Percentiles rank a stretch among this genome's conserved stretches.
These are phyloP conservation scores for Caloboletus firmus DNA, from an alignment of 1,284 basidiomycete genomes.

Conservation along the genomic window DNA sequence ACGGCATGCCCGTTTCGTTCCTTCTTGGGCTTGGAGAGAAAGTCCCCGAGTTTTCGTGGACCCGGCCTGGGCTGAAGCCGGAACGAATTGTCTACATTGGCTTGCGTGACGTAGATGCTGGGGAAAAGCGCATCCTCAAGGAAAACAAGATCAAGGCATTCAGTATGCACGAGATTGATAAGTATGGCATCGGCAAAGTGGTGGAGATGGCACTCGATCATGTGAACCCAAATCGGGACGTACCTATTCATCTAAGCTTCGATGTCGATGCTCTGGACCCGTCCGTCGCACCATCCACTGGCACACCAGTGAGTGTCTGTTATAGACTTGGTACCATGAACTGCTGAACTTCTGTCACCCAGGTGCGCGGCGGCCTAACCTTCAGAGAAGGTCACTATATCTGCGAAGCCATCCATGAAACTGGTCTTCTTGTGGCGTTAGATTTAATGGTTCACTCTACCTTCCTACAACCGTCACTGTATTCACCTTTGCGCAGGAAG, in stretches of 20 bases:
- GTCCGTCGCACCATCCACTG: conserved; percentile 92
- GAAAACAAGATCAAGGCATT: conserved; percentile 91
- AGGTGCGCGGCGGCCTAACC: conserved; percentile 92
- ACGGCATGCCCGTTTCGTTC: conserved; percentile 98
- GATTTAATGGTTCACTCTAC: conserved; percentile 78
- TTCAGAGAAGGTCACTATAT: conserved; percentile 99
- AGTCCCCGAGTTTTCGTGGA: conserved; percentile 74
- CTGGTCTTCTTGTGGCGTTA: conserved; percentile 86
- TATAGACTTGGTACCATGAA: not conserved
- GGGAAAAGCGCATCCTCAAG: conserved; percentile 86
- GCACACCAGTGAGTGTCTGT: conserved; percentile 70
- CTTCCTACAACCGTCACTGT: not conserved
- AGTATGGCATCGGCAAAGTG: conserved; percentile 92
- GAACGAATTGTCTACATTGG: conserved; percentile 91
- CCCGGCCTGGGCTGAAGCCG: conserved; percentile 71
- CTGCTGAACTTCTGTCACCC: conserved; percentile 4
- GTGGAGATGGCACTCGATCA: conserved; percentile 95
- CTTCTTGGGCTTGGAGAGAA: conserved; percentile 70
- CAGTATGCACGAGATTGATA: conserved; percentile 99
- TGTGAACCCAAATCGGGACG: conserved; percentile 81
- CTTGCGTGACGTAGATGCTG: conserved; percentile 89
- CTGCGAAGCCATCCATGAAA: conserved; percentile 92
- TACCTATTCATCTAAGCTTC: conserved; percentile 94
- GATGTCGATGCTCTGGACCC: conserved; percentile 97
- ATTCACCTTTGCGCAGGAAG: conserved; percentile 63